phyloP scores from a whole-genome alignment of 169 alveolate species.

The Fabrea salina region DNA sequence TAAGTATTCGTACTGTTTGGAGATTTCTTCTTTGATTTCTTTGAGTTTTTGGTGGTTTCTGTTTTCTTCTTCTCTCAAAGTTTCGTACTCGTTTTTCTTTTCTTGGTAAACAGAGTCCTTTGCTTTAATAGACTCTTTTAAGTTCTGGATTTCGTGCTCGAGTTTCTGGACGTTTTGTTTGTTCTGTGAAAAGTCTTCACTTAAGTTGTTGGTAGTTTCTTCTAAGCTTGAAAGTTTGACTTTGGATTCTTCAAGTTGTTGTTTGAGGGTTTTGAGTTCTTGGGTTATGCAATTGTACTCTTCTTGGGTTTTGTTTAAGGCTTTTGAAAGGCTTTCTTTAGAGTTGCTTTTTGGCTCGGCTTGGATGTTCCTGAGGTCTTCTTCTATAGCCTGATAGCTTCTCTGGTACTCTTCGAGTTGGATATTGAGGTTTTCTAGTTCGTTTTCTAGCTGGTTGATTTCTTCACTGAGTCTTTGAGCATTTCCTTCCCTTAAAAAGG shows the following conservation, averaged over 20 bases:
- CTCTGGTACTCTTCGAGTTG: not conserved
- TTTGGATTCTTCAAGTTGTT: not conserved
- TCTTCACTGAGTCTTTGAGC: not conserved
- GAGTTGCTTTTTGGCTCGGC: not conserved
- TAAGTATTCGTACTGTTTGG: not conserved
- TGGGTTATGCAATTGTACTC: too few relatives aligned
- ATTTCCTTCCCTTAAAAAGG: not conserved
- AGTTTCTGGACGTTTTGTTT: too few relatives aligned
- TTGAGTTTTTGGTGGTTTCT: not conserved
- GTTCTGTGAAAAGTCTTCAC: too few relatives aligned
- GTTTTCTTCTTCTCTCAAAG: not conserved
- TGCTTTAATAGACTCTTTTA: not conserved
- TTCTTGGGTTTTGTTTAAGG: not conserved
- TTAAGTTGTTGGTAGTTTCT: too few relatives aligned
- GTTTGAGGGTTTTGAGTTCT: not conserved
- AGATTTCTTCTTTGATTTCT: not conserved
- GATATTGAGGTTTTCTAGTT: not conserved
- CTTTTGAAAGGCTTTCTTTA: not conserved
- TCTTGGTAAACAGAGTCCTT: not conserved
- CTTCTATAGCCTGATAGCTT: not conserved
- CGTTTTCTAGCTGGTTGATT: not conserved
- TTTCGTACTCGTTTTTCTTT: not conserved
- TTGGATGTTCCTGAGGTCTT: not conserved
- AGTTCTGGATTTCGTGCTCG: too few relatives aligned
- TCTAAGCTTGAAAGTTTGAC: too few relatives aligned